Evolutionary conservation across 441 rosid species (phyloP).

Genomic region (Gossypium davidsonii): DNA sequence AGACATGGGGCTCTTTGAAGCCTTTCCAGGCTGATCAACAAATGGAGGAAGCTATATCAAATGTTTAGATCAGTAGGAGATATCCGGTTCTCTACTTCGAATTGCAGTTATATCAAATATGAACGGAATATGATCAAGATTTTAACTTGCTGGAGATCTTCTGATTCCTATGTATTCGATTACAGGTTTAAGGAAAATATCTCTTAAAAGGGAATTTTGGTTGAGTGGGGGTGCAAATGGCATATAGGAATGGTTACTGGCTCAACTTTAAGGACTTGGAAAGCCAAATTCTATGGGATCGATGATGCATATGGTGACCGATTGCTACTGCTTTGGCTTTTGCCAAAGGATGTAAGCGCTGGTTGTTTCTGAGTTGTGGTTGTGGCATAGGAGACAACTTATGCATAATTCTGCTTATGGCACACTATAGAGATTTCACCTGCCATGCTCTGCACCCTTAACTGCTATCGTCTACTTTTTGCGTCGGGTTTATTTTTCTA

Average conservation of each 20-base stretch:
- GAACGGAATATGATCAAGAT: neutral
- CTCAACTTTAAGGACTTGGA: slow-evolving; percentile 67
- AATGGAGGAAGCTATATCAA: slow-evolving; percentile 20
- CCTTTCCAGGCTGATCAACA: slow-evolving; percentile 42
- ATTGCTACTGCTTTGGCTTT: slow-evolving; percentile 59
- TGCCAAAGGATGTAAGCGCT: slow-evolving; percentile 30
- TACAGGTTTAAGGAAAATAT: neutral
- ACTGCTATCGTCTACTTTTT: slow-evolving; percentile 32
- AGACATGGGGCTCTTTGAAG: slow-evolving; percentile 91
- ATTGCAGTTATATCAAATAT: neutral
- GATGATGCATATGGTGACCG: slow-evolving; percentile 76
- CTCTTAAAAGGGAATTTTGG: neutral
- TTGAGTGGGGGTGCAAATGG: slow-evolving; percentile 34
- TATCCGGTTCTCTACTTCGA: neutral
- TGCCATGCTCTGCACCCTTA: slow-evolving; percentile 28
- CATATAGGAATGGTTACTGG: slow-evolving; percentile 73
- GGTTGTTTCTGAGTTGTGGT: slow-evolving; percentile 46
- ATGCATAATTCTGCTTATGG: slow-evolving; percentile 66
- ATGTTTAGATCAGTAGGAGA: slow-evolving; percentile 17
- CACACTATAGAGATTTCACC: slow-evolving; percentile 53
- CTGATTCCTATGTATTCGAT: neutral
- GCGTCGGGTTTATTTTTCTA: slow-evolving; percentile 15
- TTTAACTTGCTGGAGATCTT: neutral
- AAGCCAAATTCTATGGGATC: slow-evolving; percentile 88
- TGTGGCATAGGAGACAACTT: slow-evolving; percentile 71